Evolutionary conservation across 129 eudicot genomes (phyloP), one percentile per base, ranked within the genome.

Genomic region (Pseudognaphalium luteoalbum): DNA sequence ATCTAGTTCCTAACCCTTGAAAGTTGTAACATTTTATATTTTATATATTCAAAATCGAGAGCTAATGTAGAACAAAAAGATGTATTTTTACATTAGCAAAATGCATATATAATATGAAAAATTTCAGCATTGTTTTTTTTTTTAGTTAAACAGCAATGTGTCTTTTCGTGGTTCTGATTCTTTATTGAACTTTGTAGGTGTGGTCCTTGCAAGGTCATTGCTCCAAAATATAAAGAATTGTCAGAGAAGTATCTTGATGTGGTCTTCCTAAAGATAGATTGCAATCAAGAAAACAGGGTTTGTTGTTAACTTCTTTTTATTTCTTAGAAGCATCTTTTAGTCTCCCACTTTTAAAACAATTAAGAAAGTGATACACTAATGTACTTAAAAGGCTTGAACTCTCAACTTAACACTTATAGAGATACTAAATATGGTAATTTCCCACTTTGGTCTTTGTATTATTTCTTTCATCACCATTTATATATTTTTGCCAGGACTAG

Each of bases 141-240:
- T 64, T 32, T 5, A 4, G 12, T 32, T 64, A 64, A 64, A 64
- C 44, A 64, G 32, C 32, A 62, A 28, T 6, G 11, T 58, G 21
- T 21, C 30, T 58, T 8, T 58, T 58, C 2, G 29, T 74, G 78
- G 59, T 41, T 29, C 44, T 74, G 42, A 74, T 74, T 42, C 2
- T 62, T 42, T 4, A 44, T 42, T 4, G 12, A 42, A 75, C 34
- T 19, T 77, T 76, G 73, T 47, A 92, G 97, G 97, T 92, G 97
- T 41, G 97, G 97, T 67, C 97, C 97, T 28, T 92, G 97, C 76
- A 92, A 92, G 81, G 80, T 85, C 42, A 89, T 92, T 14, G 97
- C 96, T 34, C 97, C 97, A 59, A 92, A 89, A 81, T 89, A 15
- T 54, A 60, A 87, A 79, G 79, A 82, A 68, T 66, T 92, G 64